Evolutionary conservation across 2,329 filamentous ascomycete genomes (phyloP).

Genomic region (Alternaria novae-zelandiae): DNA sequence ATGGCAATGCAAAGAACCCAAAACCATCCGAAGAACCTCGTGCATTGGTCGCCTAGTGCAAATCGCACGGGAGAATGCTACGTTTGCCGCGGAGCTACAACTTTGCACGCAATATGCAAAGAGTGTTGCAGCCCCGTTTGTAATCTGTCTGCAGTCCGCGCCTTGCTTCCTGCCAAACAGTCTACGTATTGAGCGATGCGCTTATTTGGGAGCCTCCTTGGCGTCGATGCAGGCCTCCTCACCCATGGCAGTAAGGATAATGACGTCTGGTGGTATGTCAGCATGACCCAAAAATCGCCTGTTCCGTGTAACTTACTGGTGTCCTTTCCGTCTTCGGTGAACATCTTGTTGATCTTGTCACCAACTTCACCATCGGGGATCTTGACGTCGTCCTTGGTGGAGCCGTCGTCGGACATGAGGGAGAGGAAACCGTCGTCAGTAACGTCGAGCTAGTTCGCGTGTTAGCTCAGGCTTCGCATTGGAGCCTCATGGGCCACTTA

Average conservation of each 20-base stretch:
- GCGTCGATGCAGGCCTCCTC: constrained; percentile 91
- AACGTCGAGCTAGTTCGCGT: constrained; percentile 75
- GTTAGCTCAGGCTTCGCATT: constrained; percentile 24
- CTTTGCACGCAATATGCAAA: constrained; percentile 32
- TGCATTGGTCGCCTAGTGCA: constrained; percentile 42
- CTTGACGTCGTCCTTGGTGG: constrained; percentile 94
- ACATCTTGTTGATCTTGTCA: constrained; percentile 82
- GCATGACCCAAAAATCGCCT: background rate
- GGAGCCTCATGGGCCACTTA: constrained; percentile 62
- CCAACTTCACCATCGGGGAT: constrained; percentile 88
- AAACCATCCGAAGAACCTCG: constrained; percentile 46
- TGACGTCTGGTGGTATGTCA: constrained; percentile 70
- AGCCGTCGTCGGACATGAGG: constrained; percentile 86
- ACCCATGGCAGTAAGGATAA: constrained; percentile 93
- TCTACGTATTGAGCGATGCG: constrained; percentile 31
- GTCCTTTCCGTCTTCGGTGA: constrained; percentile 85
- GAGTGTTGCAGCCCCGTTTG: constrained; percentile 30
- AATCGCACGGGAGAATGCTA: constrained; percentile 41
- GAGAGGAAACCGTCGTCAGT: constrained; percentile 93
- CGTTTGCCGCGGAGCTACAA: constrained; percentile 35
- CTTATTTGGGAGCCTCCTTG: constrained; percentile 80
- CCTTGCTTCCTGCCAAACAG: constrained; percentile 35
- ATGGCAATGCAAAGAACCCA: constrained; percentile 49
- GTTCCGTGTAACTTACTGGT: constrained; percentile 73
- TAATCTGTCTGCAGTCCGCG: constrained; percentile 34